Conservation (phyloP, 805 yeast species). For the Brettanomyces bruxellensis region DNA sequence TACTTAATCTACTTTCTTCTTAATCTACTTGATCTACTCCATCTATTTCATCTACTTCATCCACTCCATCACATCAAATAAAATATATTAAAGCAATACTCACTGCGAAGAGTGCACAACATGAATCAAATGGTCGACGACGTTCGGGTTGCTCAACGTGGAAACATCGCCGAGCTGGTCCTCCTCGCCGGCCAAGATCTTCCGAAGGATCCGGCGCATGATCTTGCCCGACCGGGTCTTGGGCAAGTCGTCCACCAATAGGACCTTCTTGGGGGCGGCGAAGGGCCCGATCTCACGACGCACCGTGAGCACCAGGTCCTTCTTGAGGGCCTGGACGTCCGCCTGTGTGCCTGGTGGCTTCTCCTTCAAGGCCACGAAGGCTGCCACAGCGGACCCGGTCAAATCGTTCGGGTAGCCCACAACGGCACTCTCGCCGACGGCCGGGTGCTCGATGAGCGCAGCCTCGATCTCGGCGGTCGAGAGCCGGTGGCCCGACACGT, state of each 20-base stretch:
- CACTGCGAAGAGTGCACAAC: conserved; percentile 23
- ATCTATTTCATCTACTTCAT: no score
- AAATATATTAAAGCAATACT: no score
- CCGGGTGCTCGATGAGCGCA: conserved; percentile 61
- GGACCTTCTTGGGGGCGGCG: conserved; percentile 73
- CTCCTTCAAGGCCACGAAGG: conserved; percentile 66
- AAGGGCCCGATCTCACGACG: conserved; percentile 78
- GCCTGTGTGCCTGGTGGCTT: conserved; percentile 8
- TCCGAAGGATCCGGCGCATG: conserved; percentile 79
- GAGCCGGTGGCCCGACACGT: conserved; percentile 78
- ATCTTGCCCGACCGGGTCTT: conserved; percentile 83
- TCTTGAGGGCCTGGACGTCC: conserved; percentile 48
- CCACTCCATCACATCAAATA: no score
- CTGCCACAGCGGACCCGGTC: conserved; percentile 83
- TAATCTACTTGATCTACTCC: no score
- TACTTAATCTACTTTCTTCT: no score
- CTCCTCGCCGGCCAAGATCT: conserved; percentile 64
- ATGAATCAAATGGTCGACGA: conserved; percentile 58
- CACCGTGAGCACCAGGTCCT: conserved; percentile 58
- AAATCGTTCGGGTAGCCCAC: conserved; percentile 77
- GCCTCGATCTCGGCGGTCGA: conserved; percentile 89
- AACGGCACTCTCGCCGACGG: conserved; percentile 73
- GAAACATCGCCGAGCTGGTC: conserved; percentile 77
- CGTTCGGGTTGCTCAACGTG: conserved; percentile 68
- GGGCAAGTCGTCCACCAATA: conserved; percentile 70